A percentile compares a stretch with the other conserved stretches of the same genome.
These are phyloP conservation scores for Candida gorgasii DNA, from an alignment of 805 yeast species.

Conservation along the genomic window DNA sequence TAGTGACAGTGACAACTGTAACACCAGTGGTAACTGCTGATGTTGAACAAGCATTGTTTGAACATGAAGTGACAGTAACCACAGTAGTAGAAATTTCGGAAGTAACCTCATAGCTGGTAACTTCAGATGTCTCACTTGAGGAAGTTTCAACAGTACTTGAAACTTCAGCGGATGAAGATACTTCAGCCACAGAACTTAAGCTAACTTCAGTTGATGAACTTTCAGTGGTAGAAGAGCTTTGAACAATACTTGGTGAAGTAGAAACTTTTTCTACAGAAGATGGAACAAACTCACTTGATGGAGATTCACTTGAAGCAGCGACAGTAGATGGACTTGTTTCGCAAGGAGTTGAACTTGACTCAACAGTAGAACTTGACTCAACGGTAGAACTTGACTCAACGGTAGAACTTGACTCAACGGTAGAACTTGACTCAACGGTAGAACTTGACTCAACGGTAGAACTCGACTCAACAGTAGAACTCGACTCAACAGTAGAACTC, in stretches of 20 bases:
- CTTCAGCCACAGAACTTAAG: not conserved
- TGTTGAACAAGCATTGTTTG: constrained; percentile 15
- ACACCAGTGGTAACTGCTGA: constrained; percentile 28
- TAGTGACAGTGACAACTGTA: constrained; percentile 11
- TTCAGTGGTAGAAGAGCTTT: not conserved
- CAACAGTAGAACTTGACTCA: not conserved
- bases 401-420: no score
- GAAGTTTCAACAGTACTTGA: no score
- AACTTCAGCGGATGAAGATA: not conserved
- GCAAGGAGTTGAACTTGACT: constrained; percentile 1
- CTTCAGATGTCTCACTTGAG: not conserved
- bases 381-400: no score
- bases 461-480: no score
- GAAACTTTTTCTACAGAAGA: no score
- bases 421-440: no score
- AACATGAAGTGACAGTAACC: constrained; percentile 21
- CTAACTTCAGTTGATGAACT: not conserved
- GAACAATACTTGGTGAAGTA: no score
- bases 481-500: no score
- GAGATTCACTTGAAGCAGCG: no score
- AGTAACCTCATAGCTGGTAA: not conserved
- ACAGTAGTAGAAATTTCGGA: constrained; percentile 5
- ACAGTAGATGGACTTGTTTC: not conserved
- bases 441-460: no score
- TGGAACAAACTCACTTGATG: no score